These are phyloP conservation scores for Annulohypoxylon nitens DNA, from an alignment of 495 filamentous ascomycete genomes.

Conservation along the genomic window DNA sequence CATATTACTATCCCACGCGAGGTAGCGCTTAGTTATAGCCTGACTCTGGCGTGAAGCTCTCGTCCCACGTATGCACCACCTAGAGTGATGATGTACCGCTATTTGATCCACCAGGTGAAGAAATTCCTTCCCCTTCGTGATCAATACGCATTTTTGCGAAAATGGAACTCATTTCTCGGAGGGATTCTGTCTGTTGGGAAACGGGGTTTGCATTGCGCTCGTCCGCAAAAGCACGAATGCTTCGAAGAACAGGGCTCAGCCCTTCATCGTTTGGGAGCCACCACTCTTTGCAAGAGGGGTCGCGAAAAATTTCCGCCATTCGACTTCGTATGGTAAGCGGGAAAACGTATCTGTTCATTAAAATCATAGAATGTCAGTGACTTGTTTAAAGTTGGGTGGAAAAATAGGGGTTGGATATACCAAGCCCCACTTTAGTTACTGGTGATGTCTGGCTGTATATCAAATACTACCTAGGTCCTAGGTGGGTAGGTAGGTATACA, in stretches of 20 bases:
- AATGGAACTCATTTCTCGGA: constrained; percentile 81
- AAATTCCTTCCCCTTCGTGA: constrained; percentile 35
- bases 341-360: constrained; percentile 77
- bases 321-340: constrained; percentile 77
- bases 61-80: neutral
- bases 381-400: constrained; percentile 25
- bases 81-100: constrained; percentile 40
- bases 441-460: neutral
- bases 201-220: constrained; percentile 73
- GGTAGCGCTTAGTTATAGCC: neutral
- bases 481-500: neutral
- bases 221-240: constrained; percentile 80
- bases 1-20: neutral
- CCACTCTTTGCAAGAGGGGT: constrained; percentile 78
- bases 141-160: constrained; percentile 66
- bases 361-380: constrained; percentile 32
- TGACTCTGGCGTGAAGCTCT: constrained; percentile 3
- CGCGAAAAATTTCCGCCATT: constrained; percentile 78
- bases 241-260: constrained; percentile 76
- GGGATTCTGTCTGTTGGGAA: constrained; percentile 73
- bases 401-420: neutral
- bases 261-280: constrained; percentile 89
- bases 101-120: constrained; percentile 41
- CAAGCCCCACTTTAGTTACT: neutral
- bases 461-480: no score